Evolutionary conservation across 176 grass and related monocot genomes (phyloP).

Genomic region (Miscanthus lutarioriparius): DNA sequence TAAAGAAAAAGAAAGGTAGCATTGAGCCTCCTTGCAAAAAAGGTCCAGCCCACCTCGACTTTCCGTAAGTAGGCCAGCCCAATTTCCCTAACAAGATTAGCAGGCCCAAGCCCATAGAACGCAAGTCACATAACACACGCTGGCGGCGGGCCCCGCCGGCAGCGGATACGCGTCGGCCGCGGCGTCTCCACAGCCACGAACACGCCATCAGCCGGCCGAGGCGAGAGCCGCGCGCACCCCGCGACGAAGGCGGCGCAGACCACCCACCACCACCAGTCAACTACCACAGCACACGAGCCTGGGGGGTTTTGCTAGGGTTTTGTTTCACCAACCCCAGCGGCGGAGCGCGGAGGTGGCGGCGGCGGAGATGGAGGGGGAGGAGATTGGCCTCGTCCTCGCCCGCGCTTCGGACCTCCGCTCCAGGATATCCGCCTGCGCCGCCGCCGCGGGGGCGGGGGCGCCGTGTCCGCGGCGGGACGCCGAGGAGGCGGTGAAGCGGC

Average conservation of each 20-base stretch:
- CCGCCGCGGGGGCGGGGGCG: constrained; percentile 24
- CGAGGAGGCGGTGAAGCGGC: constrained; percentile 1
- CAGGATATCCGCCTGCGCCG: constrained; percentile 64
- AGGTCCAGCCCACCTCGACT: background rate
- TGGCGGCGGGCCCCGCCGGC: background rate
- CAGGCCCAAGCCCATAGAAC: background rate
- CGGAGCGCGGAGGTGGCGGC: background rate
- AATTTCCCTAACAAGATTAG: background rate
- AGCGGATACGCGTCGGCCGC: constrained; percentile 43
- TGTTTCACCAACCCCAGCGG: background rate
- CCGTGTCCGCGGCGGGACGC: background rate
- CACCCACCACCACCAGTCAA: background rate
- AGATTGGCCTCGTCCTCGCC: constrained; percentile 82
- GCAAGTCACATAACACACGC: background rate
- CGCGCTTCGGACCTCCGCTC: constrained; percentile 71
- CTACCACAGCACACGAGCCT: background rate
- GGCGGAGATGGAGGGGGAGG: constrained; percentile 70
- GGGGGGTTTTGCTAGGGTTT: constrained; percentile 42
- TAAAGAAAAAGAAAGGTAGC: background rate
- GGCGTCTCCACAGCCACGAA: constrained; percentile 35
- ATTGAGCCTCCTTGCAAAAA: background rate
- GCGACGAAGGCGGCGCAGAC: background rate
- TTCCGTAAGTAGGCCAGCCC: background rate
- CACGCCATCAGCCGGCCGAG: background rate
- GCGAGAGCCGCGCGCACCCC: background rate